A percentile compares a stretch with the other conserved stretches of the same genome.
Evolutionary conservation across 2,329 filamentous ascomycete species (phyloP).

Genomic region (Nigrospora sphaerica): DNA sequence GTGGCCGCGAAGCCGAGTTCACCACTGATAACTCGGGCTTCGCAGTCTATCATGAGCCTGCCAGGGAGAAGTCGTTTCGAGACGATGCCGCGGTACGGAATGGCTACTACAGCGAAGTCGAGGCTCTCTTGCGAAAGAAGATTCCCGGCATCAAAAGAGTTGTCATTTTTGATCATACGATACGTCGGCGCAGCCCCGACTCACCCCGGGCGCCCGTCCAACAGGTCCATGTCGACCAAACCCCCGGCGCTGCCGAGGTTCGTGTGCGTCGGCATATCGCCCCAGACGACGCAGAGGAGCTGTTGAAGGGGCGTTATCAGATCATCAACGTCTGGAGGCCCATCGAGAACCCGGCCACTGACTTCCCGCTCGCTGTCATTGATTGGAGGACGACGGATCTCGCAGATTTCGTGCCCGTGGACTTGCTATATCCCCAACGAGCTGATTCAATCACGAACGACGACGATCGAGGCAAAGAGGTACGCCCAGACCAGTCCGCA

Average conservation of each 20-base stretch:
- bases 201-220: constrained; percentile 59
- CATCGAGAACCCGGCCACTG: constrained; percentile 52
- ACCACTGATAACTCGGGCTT: constrained; percentile 53
- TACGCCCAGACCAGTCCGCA: constrained; percentile 3
- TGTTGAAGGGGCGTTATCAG: constrained; percentile 53
- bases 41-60: constrained; percentile 43
- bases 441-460: constrained; percentile 2
- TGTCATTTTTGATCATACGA: constrained; percentile 67
- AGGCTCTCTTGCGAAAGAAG: constrained; percentile 45
- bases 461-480: constrained; percentile 4
- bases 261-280: constrained; percentile 56
- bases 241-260: constrained; percentile 50
- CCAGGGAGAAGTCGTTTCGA: constrained; percentile 45
- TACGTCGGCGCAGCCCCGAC: constrained; percentile 46
- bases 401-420: constrained; percentile 51
- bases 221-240: constrained; percentile 67
- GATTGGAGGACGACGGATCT: constrained; percentile 56
- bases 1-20: constrained; percentile 41
- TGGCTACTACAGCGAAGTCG: constrained; percentile 56
- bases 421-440: constrained; percentile 54
- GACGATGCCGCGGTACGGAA: constrained; percentile 47
- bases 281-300: constrained; percentile 43
- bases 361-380: constrained; percentile 58
- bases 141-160: constrained; percentile 52
- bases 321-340: constrained; percentile 69